These are phyloP conservation scores for Leptographium wingfieldii DNA, from an alignment of 2,329 filamentous ascomycete species.

Conservation along the genomic window DNA sequence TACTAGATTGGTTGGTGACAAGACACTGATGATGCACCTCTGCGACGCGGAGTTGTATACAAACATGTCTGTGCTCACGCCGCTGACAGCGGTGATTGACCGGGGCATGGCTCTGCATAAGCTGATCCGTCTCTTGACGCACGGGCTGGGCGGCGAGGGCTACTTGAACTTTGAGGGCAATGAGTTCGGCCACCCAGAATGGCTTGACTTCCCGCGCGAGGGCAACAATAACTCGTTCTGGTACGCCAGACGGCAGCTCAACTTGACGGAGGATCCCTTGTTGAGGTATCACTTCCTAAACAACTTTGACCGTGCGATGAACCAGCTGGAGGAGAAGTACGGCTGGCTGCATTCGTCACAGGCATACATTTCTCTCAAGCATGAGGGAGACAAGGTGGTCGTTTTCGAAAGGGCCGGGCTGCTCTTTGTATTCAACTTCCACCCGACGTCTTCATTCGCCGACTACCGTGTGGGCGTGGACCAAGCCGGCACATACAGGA, in stretches of 20 bases:
- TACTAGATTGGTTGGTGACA: constrained; percentile 80
- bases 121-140: constrained; percentile 90
- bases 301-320: constrained; percentile 88
- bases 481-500: constrained; percentile 67
- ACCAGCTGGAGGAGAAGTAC: constrained; percentile 73
- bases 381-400: constrained; percentile 86
- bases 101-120: constrained; percentile 91
- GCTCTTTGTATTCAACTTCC: constrained; percentile 94
- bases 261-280: constrained; percentile 73
- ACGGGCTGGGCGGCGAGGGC: constrained; percentile 83
- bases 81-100: constrained; percentile 79
- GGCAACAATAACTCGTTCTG: constrained; percentile 90
- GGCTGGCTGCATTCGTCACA: constrained; percentile 81
- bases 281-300: constrained; percentile 87
- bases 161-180: constrained; percentile 99
- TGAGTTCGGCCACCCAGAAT: constrained; percentile 96
- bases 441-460: constrained; percentile 69
- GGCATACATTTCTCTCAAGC: constrained; percentile 87
- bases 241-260: constrained; percentile 87
- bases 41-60: constrained; percentile 97
- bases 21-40: constrained; percentile 94
- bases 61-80: constrained; percentile 79
- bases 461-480: constrained; percentile 92
- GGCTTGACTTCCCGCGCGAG: constrained; percentile 93
- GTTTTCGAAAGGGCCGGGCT: constrained; percentile 88